Base-by-base conservation (phyloP, 768 basidiomycete genomes). In the Tricholoma sp. region DNA sequence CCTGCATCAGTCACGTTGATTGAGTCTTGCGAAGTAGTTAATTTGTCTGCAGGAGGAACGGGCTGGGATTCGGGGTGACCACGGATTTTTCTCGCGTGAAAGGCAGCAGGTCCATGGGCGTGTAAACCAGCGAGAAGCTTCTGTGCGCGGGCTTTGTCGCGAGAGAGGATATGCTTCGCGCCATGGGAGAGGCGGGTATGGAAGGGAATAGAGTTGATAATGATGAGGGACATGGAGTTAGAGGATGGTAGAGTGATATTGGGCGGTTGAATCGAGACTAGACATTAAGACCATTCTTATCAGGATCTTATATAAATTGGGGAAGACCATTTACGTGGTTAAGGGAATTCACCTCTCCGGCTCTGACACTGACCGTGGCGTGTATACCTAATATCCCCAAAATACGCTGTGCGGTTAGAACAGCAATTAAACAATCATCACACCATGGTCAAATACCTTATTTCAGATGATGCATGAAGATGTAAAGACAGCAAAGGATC, bases 1-100 rank as follows among this genome's bases (percentile, higher is more conserved):
- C 79, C 76, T 52, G 84, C 72, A 65, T 85, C 81, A 41, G 80
- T 84, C 47, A 80, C 83, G 51, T 85, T 80, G 57, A 85, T 78
- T 49, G 74, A 78, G 32, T 70, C 62, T 52, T 61, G 67, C 37
- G 64, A 54, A 7, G 61, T 65, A 18, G 63, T 50, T 1, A 58
- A 47, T 37, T 61, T 62, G 21, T 60, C 63, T 46, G 59, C 59
- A 53, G 57, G 56, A 41, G 70, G 66, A 19, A 61, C 47, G 3
- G 4, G 47, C 4, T 49, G 47, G n/a, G n/a, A n/a, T n/a, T n/a
- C n/a, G n/a, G 47, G 7, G 7, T 18, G 22, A 29, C 8, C n/a
- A n/a, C n/a, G n/a, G n/a, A n/a, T n/a, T 41, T 62, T 67, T 49
- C 62, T 61, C 27, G 72, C 66, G 27, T 64, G 62, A 59, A 72